Base-by-base conservation (phyloP, 2,329 filamentous ascomycete genomes). In the Verticillium isaacii region DNA sequence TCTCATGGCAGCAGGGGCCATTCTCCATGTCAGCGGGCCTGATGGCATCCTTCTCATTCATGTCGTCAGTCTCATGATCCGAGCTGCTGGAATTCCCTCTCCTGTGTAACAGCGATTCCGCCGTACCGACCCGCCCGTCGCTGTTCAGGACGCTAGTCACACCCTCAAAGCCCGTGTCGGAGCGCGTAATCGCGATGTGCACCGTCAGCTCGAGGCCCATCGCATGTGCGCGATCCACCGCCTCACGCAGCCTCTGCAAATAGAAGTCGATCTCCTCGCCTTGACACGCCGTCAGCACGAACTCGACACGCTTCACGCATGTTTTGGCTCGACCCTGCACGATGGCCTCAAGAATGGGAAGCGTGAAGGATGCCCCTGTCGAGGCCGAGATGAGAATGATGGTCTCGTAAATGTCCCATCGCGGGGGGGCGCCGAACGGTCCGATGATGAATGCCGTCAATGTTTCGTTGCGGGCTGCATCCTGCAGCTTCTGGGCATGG, bases 361-460 rank as follows among this genome's bases (percentile, higher is more conserved):
- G 71, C 1, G 82, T 85, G 61, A 85, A 88, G 3, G 85, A 87
- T 1, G 85, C 82, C n/a, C 85, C 85, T 0, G 85, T 88, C 0
- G 85, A 88, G 0, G 85, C 85, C 0, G 84, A 85, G 52, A 88
- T 82, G 3, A 88, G 75, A 5, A 88, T 74, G 54, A 88, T 71
- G 0, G 84, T 85, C 70, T 88, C 85, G 68, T 82, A 88, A 0
- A 82, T 75, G 57, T 86, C 78, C 82, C 83, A 86, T 5, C 77
- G 75, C 0, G 84, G 83, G 2, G 84, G 83, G 5, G 72, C 72
- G 17, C 85, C 85, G 56, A 82, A 87, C 0, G 85, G 85, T 0
- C 85, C 85, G 1, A 80, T 75, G 2, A 87, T 75, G 41, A 87
- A 83, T 1, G 77, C 77, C 15, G 77, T 81, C 36, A 79, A 62